Evolutionary conservation across 441 rosid genomes (phyloP).

Genomic region (Corymbia citriodora): DNA sequence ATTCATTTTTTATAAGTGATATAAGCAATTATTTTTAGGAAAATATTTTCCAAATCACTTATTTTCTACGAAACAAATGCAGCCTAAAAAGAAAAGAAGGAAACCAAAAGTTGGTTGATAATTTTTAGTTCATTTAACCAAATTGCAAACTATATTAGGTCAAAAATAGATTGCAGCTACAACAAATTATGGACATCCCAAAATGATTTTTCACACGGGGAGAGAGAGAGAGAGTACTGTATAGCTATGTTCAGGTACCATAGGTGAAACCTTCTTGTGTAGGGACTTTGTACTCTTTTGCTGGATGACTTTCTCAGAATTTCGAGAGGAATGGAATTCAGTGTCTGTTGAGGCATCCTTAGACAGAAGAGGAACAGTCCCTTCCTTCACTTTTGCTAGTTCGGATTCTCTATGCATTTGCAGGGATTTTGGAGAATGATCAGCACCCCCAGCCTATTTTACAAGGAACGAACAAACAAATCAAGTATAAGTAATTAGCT

Average conservation of each 20-base stretch:
- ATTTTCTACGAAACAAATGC: not conserved
- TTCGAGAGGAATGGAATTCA: conserved; percentile 16
- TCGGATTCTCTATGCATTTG: conserved; percentile 24
- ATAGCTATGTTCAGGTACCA: conserved; percentile 23
- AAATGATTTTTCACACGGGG: not conserved
- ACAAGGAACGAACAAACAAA: not conserved
- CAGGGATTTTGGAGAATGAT: conserved; percentile 12
- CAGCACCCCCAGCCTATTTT: conserved; percentile 25
- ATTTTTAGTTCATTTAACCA: not conserved
- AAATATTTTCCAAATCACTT: no score
- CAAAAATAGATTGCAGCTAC: not conserved
- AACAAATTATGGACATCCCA: not conserved
- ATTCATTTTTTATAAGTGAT: not conserved
- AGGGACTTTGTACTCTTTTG: conserved; percentile 19
- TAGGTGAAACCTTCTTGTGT: conserved; percentile 7
- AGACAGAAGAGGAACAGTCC: conserved; percentile 3
- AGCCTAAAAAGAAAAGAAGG: not conserved
- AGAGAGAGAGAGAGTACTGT: conserved; percentile 24
- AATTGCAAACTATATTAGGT: not conserved
- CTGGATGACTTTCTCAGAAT: conserved; percentile 6
- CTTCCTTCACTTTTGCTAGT: conserved; percentile 23
- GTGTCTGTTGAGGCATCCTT: conserved; percentile 24
- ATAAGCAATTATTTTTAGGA: not conserved
- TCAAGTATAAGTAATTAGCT: not conserved
- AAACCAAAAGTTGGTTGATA: not conserved